Base-by-base conservation (phyloP, 148 eudicot genomes). In the Euryodendron excelsum region DNA sequence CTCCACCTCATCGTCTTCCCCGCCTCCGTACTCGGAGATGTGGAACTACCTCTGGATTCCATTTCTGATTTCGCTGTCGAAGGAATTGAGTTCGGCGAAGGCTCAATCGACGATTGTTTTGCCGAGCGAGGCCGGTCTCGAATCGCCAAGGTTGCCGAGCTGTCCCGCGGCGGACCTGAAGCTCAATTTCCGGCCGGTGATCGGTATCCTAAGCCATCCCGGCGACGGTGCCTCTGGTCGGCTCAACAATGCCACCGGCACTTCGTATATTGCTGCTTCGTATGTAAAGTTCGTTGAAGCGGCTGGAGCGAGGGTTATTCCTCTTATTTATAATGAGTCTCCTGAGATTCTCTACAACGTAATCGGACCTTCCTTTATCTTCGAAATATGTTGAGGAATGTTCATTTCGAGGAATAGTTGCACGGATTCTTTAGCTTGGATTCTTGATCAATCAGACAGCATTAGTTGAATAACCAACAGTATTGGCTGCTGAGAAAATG, bases 181-280 rank as follows among this genome's bases (percentile, higher is more conserved):
- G 60, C 89, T 90, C 39, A 90, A 90, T 78, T 89, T 61, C 82
- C 85, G 98, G 28, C 98, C 99, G 62, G 90, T 96, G 13, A 93
- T 96, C 75, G 99, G 99, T 17, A 93, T 96, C 8, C 27, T 96
- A 0, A 85, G 80, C 60, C 99, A 96, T 77, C 99, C 99, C 2
- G 99, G 99, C 28, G 99, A 96, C 31, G 99, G 99, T 0, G 98
- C 98, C 23, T 91, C 99, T 39, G 99, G 99, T 3, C 80, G 97
- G 55, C 89, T 96, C 2, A 88, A 30, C 17, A 92, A 92, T 70
- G 89, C 85, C 10, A 80, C 90, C 11, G 73, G 78, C 47, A 90
- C 90, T 7, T 96, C 99, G 1, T 90, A 88, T 68, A 90, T 96
- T 36, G 97, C 99, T 4, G 94, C 99, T 0, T 91, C 97, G 11